phyloP scores from a whole-genome alignment of 2,329 filamentous ascomycete genomes.

The Monilinia laxa region DNA sequence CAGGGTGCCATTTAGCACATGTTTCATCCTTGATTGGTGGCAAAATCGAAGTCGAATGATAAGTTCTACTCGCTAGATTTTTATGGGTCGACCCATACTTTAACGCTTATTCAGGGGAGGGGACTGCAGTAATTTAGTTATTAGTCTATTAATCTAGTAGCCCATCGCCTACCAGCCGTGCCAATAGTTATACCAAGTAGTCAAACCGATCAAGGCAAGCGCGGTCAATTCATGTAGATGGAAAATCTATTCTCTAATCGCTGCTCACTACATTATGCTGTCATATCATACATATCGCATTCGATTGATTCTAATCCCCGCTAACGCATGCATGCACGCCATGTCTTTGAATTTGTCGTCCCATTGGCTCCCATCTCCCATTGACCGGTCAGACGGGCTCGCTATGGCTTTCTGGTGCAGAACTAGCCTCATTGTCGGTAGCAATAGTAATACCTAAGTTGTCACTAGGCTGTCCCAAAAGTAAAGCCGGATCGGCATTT shows the following conservation, averaged over 20 bases:
- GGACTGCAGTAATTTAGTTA: too few species aligned
- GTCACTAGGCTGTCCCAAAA: background rate
- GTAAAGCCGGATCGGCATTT: background rate
- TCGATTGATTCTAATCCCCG: background rate
- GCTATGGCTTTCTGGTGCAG: background rate
- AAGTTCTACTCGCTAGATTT: too few species aligned
- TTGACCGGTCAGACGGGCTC: constrained; percentile 5
- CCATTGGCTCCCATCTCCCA: constrained; percentile 1
- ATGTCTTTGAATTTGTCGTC: constrained; percentile 2
- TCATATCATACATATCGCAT: background rate
- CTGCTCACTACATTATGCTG: constrained; percentile 2
- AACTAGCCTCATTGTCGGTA: background rate
- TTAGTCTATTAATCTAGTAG: too few species aligned
- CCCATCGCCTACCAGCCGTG: too few species aligned
- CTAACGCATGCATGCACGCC: background rate
- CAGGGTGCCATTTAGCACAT: too few species aligned
- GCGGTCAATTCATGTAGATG: background rate
- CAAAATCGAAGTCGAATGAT: too few species aligned
- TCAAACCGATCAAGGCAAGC: background rate
- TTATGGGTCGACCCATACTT: too few species aligned
- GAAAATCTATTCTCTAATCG: background rate
- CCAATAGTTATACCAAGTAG: too few species aligned
- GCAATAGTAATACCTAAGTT: background rate
- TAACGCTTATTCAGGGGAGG: too few species aligned
- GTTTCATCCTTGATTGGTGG: too few species aligned